A percentile compares a stretch with the other conserved stretches of the same genome.
These are phyloP conservation scores for Neonothopanus nambi DNA, from an alignment of 1,284 basidiomycete species.

Conservation along the genomic window DNA sequence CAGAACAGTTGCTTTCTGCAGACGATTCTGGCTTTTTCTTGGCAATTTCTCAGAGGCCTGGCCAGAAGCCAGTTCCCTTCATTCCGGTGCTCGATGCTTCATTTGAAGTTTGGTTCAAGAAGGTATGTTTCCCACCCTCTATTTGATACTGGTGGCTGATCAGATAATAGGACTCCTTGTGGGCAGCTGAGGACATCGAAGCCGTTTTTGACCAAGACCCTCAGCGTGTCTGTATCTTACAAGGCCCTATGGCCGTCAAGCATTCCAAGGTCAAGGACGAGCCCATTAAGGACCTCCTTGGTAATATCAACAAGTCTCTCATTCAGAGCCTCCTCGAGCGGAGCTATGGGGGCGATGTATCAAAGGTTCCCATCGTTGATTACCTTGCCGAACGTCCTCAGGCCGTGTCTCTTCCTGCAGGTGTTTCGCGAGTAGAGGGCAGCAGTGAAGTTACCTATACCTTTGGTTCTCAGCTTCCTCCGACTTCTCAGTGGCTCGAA, in stretches of 20 bases:
- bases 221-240: constrained; percentile 95
- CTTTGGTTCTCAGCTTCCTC: constrained; percentile 59
- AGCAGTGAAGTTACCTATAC: constrained; percentile 56
- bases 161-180: constrained; percentile 81
- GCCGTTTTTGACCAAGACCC: constrained; percentile 98
- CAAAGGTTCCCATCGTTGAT: constrained; percentile 80
- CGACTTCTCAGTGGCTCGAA: constrained; percentile 79
- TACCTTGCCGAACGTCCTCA: constrained; percentile 74
- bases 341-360: constrained; percentile 79
- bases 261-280: constrained; percentile 89
- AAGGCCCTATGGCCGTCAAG: constrained; percentile 94
- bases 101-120: constrained; percentile 99
- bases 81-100: constrained; percentile 93
- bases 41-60: constrained; percentile 89
- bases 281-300: constrained; percentile 90
- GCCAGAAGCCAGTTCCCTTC: constrained; percentile 98
- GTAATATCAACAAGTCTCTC: constrained; percentile 81
- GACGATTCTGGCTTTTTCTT: constrained; percentile 97
- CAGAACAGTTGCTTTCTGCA: constrained; percentile 86
- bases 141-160: constrained; percentile 20
- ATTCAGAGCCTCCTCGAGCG: constrained; percentile 81
- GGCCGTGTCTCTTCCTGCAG: constrained; percentile 38
- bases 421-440: constrained; percentile 49
- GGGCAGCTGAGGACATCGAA: constrained; percentile 98
- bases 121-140: constrained; percentile 50